phyloP scores from a whole-genome alignment of 345 rosid genomes.

The Streptanthus diversifolius region DNA sequence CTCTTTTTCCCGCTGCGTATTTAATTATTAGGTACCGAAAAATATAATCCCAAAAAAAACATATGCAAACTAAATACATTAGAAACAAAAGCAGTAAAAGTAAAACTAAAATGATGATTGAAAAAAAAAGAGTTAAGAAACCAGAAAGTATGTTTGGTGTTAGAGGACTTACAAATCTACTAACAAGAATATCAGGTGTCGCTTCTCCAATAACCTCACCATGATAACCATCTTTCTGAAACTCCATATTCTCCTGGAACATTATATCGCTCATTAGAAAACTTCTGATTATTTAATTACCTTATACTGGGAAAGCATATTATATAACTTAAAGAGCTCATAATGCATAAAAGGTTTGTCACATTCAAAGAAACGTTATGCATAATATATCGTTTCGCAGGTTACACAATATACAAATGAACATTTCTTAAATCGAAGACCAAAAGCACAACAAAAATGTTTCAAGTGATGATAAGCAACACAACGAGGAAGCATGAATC shows the following conservation, averaged over 20 bases:
- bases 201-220: conserved; percentile 84
- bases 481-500: not conserved
- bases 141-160: not conserved
- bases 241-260: conserved; percentile 58
- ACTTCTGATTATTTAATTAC: not conserved
- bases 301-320: not conserved
- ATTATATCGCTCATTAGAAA: conserved; percentile 6
- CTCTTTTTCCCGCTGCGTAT: not conserved
- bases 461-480: too few species aligned
- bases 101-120: not conserved
- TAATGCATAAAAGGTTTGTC: not conserved
- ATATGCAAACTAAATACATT: not conserved
- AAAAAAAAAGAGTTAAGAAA: not conserved
- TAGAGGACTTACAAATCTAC: conserved; percentile 71
- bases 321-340: conserved; percentile 4
- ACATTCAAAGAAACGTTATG: not conserved
- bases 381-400: not conserved
- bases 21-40: not conserved
- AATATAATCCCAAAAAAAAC: not conserved
- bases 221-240: conserved; percentile 68
- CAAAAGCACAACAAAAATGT: too few species aligned
- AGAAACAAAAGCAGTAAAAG: not conserved
- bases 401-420: not conserved
- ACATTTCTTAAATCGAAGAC: not conserved
- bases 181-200: conserved; percentile 84